Base-by-base conservation (phyloP, 306 rosid genomes). In the Medicago lupulina region DNA sequence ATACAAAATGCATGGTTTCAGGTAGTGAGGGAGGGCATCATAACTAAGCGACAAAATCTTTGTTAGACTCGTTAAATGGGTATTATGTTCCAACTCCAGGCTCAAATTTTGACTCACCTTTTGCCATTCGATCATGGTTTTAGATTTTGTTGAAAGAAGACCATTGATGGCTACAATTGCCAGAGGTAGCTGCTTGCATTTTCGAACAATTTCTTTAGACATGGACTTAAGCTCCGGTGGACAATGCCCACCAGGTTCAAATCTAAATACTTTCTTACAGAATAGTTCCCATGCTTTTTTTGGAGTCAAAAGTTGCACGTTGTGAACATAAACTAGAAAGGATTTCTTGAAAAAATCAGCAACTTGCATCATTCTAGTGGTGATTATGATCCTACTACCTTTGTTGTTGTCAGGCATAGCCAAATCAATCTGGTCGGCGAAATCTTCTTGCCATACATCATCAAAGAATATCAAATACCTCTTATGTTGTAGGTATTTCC, bases 331-430 rank as follows among this genome's bases (percentile, higher is more conserved):
- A 64, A 64, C 70, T 1, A 17, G 70, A 64, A 39, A 64, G 15
- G 49, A 64, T 38, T 39, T 64, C 31, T 64, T 38, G 49, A 64
- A 64, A 38, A n/a, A 64, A 9, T 64, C 70, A 3, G 49, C 49
- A 39, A 39, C 70, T 8, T 64, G 70, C 70, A 38, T 38, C 31
- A 38, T 64, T 64, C 70, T 64, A 17, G 70, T 64, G 13, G 49
- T 64, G n/a, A 64, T 64, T 64, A 64, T 64, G 49, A 64, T n/a
- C 70, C 70, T 64, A 9, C 70, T 38, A 4, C 70, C 70, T 38
- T 17, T 39, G 3, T 39, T 17, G 49, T 38, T 64, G 10, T 39
- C 39, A 0, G 70, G 70, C 28, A 64, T 8, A 31, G 70, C 50
- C 9, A 64, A 17, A 16, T 64, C 49, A 64, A 64, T 15, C 50